phyloP scores from a whole-genome alignment of 257 asterid species.

The Asclepias syriaca region DNA sequence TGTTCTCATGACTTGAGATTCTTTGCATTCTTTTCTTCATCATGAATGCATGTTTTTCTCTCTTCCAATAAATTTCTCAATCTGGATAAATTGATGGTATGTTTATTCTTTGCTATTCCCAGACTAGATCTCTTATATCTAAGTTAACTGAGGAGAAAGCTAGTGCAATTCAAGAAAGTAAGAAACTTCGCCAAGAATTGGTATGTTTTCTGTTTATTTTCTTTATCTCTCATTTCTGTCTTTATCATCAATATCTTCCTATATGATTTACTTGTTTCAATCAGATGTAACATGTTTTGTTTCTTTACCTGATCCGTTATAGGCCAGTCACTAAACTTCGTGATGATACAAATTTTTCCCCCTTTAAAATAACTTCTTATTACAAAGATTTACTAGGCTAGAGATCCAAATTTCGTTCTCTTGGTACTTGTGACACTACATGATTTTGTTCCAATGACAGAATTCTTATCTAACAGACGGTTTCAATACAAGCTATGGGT shows the following conservation, averaged over 20 bases:
- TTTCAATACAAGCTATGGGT: neutral
- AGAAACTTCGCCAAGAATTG: conserved; percentile 70
- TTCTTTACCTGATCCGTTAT: neutral
- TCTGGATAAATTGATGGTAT: conserved; percentile 3
- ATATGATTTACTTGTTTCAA: neutral
- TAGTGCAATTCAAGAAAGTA: conserved; percentile 52
- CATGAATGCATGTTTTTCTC: neutral
- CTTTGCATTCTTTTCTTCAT: neutral
- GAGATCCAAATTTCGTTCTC: neutral
- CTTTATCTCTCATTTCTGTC: neutral
- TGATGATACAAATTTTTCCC: neutral
- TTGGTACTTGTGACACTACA: neutral
- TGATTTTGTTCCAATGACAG: neutral
- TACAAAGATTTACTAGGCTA: neutral
- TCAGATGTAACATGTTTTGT: neutral
- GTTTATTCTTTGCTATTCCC: conserved; percentile 14
- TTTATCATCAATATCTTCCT: neutral
- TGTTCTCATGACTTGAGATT: neutral
- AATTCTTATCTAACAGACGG: neutral
- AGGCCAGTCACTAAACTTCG: neutral
- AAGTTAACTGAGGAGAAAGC: conserved; percentile 66
- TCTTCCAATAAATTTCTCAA: neutral
- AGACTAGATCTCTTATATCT: conserved; percentile 57
- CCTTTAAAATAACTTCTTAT: neutral
- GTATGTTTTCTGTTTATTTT: conserved; percentile 29